Evolutionary conservation across 1,139 yeast genomes (phyloP).

Genomic region (Yamadazyma atmosphaerica): DNA sequence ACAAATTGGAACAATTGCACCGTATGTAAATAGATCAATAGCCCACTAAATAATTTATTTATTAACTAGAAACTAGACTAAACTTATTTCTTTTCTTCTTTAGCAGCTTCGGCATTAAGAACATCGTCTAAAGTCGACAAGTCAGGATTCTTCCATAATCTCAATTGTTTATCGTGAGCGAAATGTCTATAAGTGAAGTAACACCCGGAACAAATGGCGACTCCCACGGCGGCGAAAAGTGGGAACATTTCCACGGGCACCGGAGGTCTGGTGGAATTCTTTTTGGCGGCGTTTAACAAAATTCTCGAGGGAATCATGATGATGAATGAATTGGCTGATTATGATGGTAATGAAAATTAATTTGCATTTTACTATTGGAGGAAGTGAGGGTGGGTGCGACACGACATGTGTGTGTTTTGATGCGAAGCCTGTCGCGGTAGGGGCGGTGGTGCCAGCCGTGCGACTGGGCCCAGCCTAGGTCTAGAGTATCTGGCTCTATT

Average conservation of each 20-base stretch:
- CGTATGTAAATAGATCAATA: neutral
- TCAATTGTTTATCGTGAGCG: constrained; percentile 62
- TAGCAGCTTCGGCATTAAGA: constrained; percentile 49
- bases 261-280: constrained; percentile 23
- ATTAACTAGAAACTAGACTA: neutral
- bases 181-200: constrained; percentile 76
- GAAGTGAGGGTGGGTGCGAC: constrained; percentile 4
- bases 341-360: constrained; percentile 1
- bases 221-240: constrained; percentile 59
- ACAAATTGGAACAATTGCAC: too few relatives aligned
- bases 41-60: neutral
- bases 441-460: neutral
- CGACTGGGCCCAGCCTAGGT: too few relatives aligned
- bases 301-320: constrained; percentile 63
- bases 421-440: neutral
- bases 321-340: constrained; percentile 5
- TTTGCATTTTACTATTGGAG: constrained; percentile 15
- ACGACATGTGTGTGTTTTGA: constrained; percentile 13
- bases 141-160: constrained; percentile 69
- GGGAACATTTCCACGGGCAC: constrained; percentile 81
- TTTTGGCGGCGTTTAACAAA: constrained; percentile 50
- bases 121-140: constrained; percentile 58
- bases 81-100: constrained; percentile 22
- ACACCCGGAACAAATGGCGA: constrained; percentile 64
- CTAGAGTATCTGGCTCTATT: too few relatives aligned